Conservation (phyloP, 352 stramenopile genomes). For the Pythium graminicola region DNA sequence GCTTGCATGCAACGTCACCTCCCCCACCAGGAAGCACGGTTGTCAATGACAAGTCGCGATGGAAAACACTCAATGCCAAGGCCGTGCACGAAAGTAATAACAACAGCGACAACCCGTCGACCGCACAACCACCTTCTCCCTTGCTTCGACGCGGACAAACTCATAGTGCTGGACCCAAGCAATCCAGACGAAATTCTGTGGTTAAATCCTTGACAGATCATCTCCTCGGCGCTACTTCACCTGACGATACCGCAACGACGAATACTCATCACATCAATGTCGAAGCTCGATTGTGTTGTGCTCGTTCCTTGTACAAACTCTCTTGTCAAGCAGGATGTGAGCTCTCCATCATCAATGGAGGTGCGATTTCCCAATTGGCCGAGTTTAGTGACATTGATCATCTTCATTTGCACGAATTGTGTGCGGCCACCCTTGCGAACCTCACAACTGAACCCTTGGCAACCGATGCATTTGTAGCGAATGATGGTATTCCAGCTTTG, state of each 20-base stretch:
- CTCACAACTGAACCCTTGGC: conserved; percentile 37
- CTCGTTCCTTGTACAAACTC: conserved; percentile 72
- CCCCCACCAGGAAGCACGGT: neutral
- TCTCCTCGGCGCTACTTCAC: neutral
- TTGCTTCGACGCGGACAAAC: conserved; percentile 4
- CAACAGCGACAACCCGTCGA: neutral
- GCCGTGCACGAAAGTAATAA: neutral
- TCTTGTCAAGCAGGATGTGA: conserved; percentile 56
- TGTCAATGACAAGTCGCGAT: conserved; percentile 3
- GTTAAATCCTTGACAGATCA: conserved; percentile 1
- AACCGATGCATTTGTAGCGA: conserved; percentile 44
- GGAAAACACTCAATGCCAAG: conserved; percentile 14
- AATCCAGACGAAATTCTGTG: neutral
- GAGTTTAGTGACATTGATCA: conserved; percentile 69
- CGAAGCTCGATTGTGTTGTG: conserved; percentile 53
- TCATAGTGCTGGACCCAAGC: conserved; percentile 7
- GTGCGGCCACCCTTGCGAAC: conserved; percentile 56
- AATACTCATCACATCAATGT: conserved; percentile 32
- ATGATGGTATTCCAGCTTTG: conserved; percentile 50
- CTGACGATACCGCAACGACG: neutral
- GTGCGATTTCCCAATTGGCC: conserved; percentile 58
- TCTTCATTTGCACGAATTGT: conserved; percentile 44
- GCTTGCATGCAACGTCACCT: neutral
- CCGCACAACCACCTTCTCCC: neutral
- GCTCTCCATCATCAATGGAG: conserved; percentile 50